Base-by-base conservation (phyloP, 139 green algal species). In the Limnomonas spitsbergensis region DNA sequence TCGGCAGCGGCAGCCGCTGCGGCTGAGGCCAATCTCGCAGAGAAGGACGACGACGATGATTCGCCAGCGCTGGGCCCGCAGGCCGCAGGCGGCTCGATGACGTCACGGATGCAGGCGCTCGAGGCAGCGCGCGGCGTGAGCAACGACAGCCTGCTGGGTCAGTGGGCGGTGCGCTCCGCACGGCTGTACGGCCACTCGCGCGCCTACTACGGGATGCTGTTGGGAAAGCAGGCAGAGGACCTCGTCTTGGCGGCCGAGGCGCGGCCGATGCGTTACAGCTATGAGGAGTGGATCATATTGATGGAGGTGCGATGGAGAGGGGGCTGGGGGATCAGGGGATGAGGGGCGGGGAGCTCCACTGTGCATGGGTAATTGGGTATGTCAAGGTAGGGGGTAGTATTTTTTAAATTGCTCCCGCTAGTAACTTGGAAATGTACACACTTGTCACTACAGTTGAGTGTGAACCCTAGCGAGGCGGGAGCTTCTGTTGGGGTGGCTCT, bases 211-310 rank as follows among this genome's bases (percentile, higher is more conserved):
- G 78, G 53, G 4, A 67, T 92, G 73, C 75, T 93, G 39, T 80
- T 78, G 6, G 76, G 84, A 40, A 70, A 78, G n/a, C 37, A 75
- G 9, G 85, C 88, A 26, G 86, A 83, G 31, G 66, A 94, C 72
- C 71, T 94, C 34, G 67, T 67, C 2, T 14, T 29, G 20, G 78
- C 85, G 3, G 87, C 83, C 2, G 71, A 39, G 0, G 85, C 90
- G 35, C 77, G 72, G 54, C 89, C 91, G 2, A 76, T 77, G 29
- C 83, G 87, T 38, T 94, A 85, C 72, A 66, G 56, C 9, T 73
- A 84, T 3, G 38, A 79, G 1, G 91, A 94, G 61, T 94, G 86
- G 77, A 40, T 78, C 47, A 85, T 85, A 3, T 81, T 94, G 78
- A 78, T 94, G 66, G 78, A 88, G 86, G 88, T 88, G 39, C 1